A percentile compares a stretch with the other conserved stretches of the same genome.
Evolutionary conservation across 805 yeast species (phyloP).

Genomic region (Saturnispora saitoi): DNA sequence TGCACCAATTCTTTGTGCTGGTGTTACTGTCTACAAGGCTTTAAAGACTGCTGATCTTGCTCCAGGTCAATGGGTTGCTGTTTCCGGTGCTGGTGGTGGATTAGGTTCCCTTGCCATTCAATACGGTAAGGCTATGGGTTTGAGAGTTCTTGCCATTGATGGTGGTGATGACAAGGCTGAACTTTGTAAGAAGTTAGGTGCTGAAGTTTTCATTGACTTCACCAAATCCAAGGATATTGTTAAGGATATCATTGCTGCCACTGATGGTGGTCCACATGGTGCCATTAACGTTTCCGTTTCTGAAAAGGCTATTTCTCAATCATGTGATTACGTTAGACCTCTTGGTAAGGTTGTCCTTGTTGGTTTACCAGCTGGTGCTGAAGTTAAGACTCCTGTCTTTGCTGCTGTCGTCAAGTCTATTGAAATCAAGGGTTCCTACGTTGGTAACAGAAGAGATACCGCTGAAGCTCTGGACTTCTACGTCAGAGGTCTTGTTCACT

Average conservation of each 20-base stretch:
- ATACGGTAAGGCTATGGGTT: constrained; percentile 71
- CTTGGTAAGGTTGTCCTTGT: constrained; percentile 56
- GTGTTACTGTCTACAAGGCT: constrained; percentile 86
- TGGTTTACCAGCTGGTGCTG: constrained; percentile 74
- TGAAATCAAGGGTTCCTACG: constrained; percentile 72
- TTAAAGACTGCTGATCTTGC: constrained; percentile 68
- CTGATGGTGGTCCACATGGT: constrained; percentile 55
- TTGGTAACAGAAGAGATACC: constrained; percentile 84
- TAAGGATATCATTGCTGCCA: constrained; percentile 31
- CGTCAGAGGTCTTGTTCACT: constrained; percentile 52
- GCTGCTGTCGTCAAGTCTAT: constrained; percentile 65
- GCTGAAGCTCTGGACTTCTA: constrained; percentile 69
- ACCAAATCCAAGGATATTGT: constrained; percentile 35
- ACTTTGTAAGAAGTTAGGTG: constrained; percentile 48
- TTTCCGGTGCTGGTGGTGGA: constrained; percentile 80
- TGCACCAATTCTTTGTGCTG: constrained; percentile 83
- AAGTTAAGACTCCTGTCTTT: constrained; percentile 61
- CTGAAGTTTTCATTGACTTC: constrained; percentile 55
- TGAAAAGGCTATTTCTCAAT: constrained; percentile 41
- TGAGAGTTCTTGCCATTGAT: constrained; percentile 61
- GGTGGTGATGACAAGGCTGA: constrained; percentile 63
- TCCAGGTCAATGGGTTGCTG: constrained; percentile 66
- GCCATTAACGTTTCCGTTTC: constrained; percentile 58
- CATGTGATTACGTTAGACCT: constrained; percentile 50
- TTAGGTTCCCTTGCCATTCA: constrained; percentile 69